A percentile compares a stretch with the other conserved stretches of the same genome.
These are phyloP conservation scores for Eimeria falciformis DNA, from an alignment of 169 alveolate genomes.

Conservation along the genomic window DNA sequence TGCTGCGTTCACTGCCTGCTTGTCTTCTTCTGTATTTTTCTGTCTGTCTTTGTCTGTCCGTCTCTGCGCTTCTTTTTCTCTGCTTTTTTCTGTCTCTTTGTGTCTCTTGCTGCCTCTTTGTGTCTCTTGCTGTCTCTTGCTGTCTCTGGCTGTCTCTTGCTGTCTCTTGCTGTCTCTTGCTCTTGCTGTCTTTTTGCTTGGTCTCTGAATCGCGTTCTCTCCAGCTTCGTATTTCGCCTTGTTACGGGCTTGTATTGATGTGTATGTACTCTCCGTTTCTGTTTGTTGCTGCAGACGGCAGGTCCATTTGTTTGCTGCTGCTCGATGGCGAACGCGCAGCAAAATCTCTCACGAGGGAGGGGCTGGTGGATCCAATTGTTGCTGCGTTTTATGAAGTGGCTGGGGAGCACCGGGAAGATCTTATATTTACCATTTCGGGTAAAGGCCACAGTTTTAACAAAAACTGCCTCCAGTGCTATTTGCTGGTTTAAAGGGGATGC, in stretches of 20 bases:
- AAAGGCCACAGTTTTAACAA: neutral
- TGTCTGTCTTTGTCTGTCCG: neutral
- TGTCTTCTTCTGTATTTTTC: neutral
- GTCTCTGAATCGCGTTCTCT: neutral
- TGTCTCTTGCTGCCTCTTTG: neutral
- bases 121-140: neutral
- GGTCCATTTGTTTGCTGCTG: constrained; percentile 39
- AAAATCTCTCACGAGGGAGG: neutral
- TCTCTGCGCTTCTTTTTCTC: neutral
- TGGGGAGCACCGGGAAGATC: neutral
- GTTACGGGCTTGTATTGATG: too few relatives aligned
- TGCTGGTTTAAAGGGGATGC: neutral
- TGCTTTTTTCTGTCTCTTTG: neutral
- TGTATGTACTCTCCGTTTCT: too few relatives aligned
- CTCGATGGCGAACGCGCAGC: neutral
- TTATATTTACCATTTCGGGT: constrained; percentile 50
- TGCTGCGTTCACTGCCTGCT: neutral
- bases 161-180: neutral
- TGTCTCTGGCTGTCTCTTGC: neutral
- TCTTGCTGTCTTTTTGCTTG: neutral
- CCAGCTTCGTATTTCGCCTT: too few relatives aligned
- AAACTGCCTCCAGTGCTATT: neutral
- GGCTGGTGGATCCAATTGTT: neutral
- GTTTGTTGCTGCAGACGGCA: constrained; percentile 19
- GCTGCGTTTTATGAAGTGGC: constrained; percentile 36